Percentiles rank a stretch among this genome's conserved stretches.
Evolutionary conservation across 179 eudicot genomes (phyloP).

Genomic region (Beta corolliflora): DNA sequence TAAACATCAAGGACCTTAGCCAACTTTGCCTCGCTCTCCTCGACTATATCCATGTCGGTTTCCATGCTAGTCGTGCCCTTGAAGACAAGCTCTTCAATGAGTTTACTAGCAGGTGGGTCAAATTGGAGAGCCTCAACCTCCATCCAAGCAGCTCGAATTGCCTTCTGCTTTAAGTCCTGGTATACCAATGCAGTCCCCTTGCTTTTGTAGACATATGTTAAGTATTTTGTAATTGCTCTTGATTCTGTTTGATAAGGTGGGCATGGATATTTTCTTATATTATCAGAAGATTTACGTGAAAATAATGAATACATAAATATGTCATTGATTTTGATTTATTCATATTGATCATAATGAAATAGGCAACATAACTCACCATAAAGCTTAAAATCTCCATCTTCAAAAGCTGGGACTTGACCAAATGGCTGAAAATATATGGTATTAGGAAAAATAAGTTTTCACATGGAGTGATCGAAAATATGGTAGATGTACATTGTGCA

Average conservation of each 20-base stretch:
- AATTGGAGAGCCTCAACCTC: conserved; percentile 60
- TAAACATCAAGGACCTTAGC: conserved; percentile 42
- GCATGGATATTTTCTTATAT: no score
- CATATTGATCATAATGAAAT: no score
- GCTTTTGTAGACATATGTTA: neutral
- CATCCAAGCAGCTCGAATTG: conserved; percentile 28
- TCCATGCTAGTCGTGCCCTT: conserved; percentile 34
- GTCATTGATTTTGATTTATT: no score
- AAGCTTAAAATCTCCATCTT: neutral
- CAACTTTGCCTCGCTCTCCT: conserved; percentile 36
- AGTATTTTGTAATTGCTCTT: conserved; percentile 1
- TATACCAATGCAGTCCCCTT: neutral
- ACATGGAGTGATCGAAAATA: no score
- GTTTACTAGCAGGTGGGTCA: conserved; percentile 40
- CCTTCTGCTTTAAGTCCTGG: neutral
- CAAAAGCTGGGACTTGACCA: neutral
- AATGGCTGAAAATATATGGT: neutral
- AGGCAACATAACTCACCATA: neutral
- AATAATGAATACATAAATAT: no score
- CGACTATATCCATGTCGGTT: conserved; percentile 36
- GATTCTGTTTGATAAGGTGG: neutral
- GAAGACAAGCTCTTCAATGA: conserved; percentile 38
- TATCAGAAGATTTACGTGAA: no score
- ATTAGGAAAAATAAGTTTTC: neutral
- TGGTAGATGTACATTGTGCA: no score